These are phyloP conservation scores for Cryphonectria nitschkei DNA, from an alignment of 2,329 filamentous ascomycete species.

Conservation along the genomic window DNA sequence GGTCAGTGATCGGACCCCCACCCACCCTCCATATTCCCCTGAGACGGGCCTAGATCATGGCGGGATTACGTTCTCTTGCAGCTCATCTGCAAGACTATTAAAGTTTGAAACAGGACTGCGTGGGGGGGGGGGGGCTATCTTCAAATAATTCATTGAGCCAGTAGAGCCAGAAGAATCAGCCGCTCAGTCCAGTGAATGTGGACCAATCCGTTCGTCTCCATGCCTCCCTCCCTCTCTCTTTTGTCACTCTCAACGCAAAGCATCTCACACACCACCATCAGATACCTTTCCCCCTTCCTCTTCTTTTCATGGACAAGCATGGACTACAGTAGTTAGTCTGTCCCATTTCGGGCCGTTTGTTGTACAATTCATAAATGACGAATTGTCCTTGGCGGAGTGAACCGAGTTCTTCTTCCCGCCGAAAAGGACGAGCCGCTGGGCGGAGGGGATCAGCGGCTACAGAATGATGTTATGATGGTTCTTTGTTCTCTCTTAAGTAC, in stretches of 20 bases:
- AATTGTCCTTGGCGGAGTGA: background rate
- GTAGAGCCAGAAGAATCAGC: too few relatives aligned
- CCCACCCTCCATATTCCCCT: background rate
- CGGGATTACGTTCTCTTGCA: background rate
- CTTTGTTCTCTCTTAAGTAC: background rate
- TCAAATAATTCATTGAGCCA: background rate
- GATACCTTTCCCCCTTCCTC: background rate
- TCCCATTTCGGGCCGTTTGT: background rate
- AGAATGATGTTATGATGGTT: background rate
- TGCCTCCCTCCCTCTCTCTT: too few relatives aligned
- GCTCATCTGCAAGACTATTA: background rate
- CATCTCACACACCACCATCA: background rate
- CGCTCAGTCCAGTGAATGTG: too few relatives aligned
- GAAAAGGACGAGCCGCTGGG: background rate
- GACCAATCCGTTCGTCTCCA: too few relatives aligned
- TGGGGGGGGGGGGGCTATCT: background rate
- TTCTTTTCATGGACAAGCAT: background rate
- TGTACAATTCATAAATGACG: too few relatives aligned
- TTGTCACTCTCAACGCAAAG: background rate
- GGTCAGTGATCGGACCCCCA: background rate
- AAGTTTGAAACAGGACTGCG: background rate
- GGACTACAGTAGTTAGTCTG: background rate
- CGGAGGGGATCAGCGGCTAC: background rate
- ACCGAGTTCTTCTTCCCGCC: background rate
- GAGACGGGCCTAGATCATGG: background rate